Evolutionary conservation across 306 rosid genomes (phyloP).

Genomic region (Gastrolobium bilobum): DNA sequence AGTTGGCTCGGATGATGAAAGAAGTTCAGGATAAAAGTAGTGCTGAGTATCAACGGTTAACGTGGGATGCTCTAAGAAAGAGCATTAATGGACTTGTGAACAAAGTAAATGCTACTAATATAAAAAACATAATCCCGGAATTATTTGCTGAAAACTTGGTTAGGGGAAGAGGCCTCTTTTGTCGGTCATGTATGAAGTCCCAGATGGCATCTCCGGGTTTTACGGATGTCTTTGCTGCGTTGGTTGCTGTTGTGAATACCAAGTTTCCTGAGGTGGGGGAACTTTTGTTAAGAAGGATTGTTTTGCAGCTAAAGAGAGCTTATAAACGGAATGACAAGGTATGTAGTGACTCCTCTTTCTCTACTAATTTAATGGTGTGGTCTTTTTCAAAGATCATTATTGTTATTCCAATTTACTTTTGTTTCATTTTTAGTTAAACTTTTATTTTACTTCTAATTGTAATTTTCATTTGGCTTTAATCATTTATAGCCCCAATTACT

Average conservation of each 20-base stretch:
- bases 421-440: background rate
- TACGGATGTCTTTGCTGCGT: conserved; percentile 89
- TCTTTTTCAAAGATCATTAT: background rate
- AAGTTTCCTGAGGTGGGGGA: conserved; percentile 95
- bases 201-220: conserved; percentile 98
- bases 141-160: conserved; percentile 82
- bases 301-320: conserved; percentile 93
- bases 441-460: conserved; percentile 17
- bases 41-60: conserved; percentile 81
- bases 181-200: conserved; percentile 98
- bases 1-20: conserved; percentile 94
- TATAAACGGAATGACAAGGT: conserved; percentile 97
- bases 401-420: background rate
- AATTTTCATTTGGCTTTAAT: conserved; percentile 36
- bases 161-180: conserved; percentile 93
- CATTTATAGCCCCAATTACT: conserved; percentile 83
- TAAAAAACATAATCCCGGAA: conserved; percentile 89
- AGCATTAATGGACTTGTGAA: conserved; percentile 95
- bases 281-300: conserved; percentile 87
- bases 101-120: conserved; percentile 92
- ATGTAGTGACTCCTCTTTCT: background rate
- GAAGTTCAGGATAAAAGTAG: conserved; percentile 93
- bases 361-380: background rate
- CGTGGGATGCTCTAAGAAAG: conserved; percentile 97
- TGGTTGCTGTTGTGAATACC: conserved; percentile 93